Evolutionary conservation across 495 filamentous ascomycete genomes (phyloP).

Genomic region (Choiromyces venosus): DNA sequence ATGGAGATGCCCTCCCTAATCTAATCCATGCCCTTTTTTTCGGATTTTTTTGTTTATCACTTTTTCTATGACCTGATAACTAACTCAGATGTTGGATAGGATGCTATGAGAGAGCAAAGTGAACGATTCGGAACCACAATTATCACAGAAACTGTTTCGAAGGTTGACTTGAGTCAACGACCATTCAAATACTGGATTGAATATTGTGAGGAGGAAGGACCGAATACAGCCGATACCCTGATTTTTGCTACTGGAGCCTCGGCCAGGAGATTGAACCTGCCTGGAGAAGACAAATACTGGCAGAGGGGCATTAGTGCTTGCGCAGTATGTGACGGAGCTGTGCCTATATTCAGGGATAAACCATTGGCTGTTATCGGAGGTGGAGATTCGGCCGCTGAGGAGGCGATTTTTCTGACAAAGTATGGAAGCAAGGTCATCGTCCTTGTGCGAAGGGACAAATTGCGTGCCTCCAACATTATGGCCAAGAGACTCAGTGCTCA

Average conservation of each 20-base stretch:
- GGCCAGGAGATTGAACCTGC: constrained; percentile 70
- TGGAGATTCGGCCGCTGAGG: constrained; percentile 94
- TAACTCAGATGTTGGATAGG: constrained; percentile 45
- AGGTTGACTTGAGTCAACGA: constrained; percentile 77
- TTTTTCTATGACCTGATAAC: neutral
- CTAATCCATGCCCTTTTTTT: neutral
- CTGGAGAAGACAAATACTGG: constrained; percentile 94
- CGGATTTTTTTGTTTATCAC: neutral
- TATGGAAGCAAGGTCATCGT: constrained; percentile 94
- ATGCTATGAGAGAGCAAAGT: constrained; percentile 87
- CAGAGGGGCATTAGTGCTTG: constrained; percentile 94
- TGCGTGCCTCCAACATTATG: constrained; percentile 88
- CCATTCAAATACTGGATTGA: constrained; percentile 92
- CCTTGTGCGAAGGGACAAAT: constrained; percentile 75
- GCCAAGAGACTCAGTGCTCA: constrained; percentile 73
- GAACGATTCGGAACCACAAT: constrained; percentile 87
- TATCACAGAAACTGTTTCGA: constrained; percentile 82
- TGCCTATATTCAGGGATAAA: constrained; percentile 96
- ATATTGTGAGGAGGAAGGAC: constrained; percentile 65
- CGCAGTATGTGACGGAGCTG: constrained; percentile 94
- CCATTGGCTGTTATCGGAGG: constrained; percentile 93
- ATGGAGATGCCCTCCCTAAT: neutral
- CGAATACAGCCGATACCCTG: constrained; percentile 77
- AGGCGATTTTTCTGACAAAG: constrained; percentile 95
- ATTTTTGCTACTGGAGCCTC: constrained; percentile 96